Percentiles rank a stretch among this genome's conserved stretches.
Conservation (phyloP, 805 yeast genomes). For the Scheffersomyces spartinae region DNA sequence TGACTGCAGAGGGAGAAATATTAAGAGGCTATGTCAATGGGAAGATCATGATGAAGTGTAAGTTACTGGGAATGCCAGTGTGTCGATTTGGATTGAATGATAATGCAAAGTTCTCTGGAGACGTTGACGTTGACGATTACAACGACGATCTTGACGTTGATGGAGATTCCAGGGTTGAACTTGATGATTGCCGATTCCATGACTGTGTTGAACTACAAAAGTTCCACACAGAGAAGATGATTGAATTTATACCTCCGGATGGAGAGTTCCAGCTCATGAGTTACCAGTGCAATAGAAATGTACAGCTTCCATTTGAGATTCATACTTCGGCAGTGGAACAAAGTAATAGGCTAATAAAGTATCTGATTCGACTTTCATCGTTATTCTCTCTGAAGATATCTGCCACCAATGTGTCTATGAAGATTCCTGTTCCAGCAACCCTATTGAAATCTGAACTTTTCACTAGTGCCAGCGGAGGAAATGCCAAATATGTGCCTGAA, state of each 20-base stretch:
- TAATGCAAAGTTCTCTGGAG: conserved; percentile 10
- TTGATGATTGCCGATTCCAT: conserved; percentile 4
- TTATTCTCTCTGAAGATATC: conserved; percentile 43
- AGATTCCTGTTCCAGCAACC: conserved; percentile 60
- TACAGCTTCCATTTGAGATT: conserved; percentile 62
- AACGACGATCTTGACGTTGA: no score
- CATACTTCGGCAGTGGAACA: conserved; percentile 38
- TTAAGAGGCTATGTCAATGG: conserved; percentile 72
- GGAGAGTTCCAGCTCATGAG: conserved; percentile 78
- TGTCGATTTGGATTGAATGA: conserved; percentile 76
- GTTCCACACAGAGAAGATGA: conserved; percentile 53
- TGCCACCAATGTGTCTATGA: conserved; percentile 53
- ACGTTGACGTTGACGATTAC: no score
- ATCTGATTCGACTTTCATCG: conserved; percentile 52
- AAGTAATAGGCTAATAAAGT: conserved; percentile 37
- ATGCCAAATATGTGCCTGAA: conserved; percentile 55
- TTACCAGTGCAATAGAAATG: conserved; percentile 40
- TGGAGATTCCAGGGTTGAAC: conserved; percentile 12
- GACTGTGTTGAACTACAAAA: conserved; percentile 54
- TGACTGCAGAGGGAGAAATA: conserved; percentile 53
- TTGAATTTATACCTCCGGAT: conserved; percentile 78
- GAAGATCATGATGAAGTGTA: conserved; percentile 54
- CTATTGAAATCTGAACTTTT: conserved; percentile 39
- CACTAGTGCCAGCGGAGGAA: conserved; percentile 44
- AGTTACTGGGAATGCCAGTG: conserved; percentile 69